Base-by-base conservation (phyloP, 148 eudicot genomes). In the Chenopodium album region DNA sequence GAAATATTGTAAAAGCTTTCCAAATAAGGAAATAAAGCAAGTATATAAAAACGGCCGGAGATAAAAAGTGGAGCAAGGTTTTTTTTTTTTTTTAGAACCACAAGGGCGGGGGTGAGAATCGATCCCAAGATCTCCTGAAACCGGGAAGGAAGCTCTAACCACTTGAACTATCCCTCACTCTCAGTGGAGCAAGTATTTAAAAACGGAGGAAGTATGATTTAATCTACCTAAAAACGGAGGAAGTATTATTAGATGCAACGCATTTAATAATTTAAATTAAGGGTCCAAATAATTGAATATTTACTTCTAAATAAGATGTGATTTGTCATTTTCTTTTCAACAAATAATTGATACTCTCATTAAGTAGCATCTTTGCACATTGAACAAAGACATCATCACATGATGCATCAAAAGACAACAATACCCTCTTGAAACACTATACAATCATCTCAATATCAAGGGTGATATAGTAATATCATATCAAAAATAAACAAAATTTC, bases 301-400 rank as follows among this genome's bases (percentile, higher is more conserved):
- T 66, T 48, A 48, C 52, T 48, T 48, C 52, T 48, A 10, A 48
- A 56, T 56, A 26, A 47, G 14, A 32, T 37, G 59, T 73, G 74
- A 83, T 83, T 19, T 73, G 81, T 73, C 81, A 29, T 73, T 78
- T 73, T 78, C 71, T 72, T 68, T 9, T 4, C 16, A 63, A 78
- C 47, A 34, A 79, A 79, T 79, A 66, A 72, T 76, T 77, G 56
- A 77, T 22, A n/a, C 67, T 46, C 10, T 13, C 19, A 74, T 32
- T 56, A 73, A 52, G 32, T 71, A 64, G 86, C 83, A 80, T 84
- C 86, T 63, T 79, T 80, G 81, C 84, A 81, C 81, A 81, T 81
- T 81, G 72, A 77, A 79, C 67, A 64, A 11, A 66, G 76, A 26
- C 81, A 80, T 67, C 73, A 74, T 63, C 71, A 62, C 67, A 26